A percentile compares a stretch with the other conserved stretches of the same genome.
phyloP scores from a whole-genome alignment of 75 land plant species.

The Pinus tabuliformis region DNA sequence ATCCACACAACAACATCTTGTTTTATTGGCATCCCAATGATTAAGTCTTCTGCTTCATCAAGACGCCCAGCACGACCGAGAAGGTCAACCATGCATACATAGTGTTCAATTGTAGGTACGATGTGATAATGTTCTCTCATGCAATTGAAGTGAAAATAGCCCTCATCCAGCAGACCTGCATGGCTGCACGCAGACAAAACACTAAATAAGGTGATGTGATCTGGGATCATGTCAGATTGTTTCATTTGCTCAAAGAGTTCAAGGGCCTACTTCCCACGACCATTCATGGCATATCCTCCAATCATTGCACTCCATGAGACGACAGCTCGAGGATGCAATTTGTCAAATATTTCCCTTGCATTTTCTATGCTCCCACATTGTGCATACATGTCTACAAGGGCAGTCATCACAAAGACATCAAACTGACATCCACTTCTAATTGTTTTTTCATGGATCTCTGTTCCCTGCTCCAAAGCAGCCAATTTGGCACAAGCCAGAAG shows the following conservation, averaged over 20 bases:
- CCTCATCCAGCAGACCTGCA: slow-evolving; percentile 41
- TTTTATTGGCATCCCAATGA: slow-evolving; percentile 33
- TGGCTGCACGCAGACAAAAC: slow-evolving; percentile 53
- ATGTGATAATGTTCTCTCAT: slow-evolving; percentile 40
- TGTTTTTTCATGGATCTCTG: slow-evolving; percentile 44
- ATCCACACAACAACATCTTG: slow-evolving; percentile 41
- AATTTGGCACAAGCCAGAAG: slow-evolving; percentile 48
- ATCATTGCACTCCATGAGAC: slow-evolving; percentile 59
- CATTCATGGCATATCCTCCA: slow-evolving; percentile 48
- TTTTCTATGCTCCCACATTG: slow-evolving; percentile 26
- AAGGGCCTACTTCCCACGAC: slow-evolving; percentile 29
- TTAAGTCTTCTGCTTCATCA: slow-evolving; percentile 38
- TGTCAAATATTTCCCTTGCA: slow-evolving; percentile 37
- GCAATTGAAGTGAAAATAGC: slow-evolving; percentile 25
- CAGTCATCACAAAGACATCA: slow-evolving; percentile 26
- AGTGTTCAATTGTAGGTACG: slow-evolving; percentile 33
- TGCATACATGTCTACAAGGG: slow-evolving; percentile 29
- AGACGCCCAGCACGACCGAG: slow-evolving; percentile 43
- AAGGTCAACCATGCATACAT: slow-evolving; percentile 49
- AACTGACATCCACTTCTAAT: slow-evolving; percentile 13
- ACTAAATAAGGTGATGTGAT: slow-evolving; percentile 41
- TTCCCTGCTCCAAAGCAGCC: slow-evolving; percentile 50
- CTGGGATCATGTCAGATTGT: slow-evolving; percentile 31
- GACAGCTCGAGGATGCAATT: slow-evolving; percentile 13
- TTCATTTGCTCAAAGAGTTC: slow-evolving; percentile 38